A percentile compares a stretch with the other conserved stretches of the same genome.
These are phyloP conservation scores for Pseudocercospora ulei DNA, from an alignment of 2,329 filamentous ascomycete genomes.

Conservation along the genomic window DNA sequence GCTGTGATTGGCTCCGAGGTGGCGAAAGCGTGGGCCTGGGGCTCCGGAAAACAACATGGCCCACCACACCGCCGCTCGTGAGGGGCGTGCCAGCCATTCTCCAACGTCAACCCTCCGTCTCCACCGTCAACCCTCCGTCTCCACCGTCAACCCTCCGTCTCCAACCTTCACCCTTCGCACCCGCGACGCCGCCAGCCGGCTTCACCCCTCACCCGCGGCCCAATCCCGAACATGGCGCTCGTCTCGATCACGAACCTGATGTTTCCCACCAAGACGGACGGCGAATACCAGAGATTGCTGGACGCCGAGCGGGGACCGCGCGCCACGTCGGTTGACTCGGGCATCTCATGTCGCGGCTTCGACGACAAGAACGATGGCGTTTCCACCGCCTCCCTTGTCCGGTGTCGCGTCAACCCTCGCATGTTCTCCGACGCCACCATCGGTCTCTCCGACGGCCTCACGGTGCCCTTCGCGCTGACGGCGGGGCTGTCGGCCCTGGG, in stretches of 20 bases:
- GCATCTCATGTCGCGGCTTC: neutral
- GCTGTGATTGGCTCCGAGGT: too few relatives aligned
- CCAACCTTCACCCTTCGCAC: too few relatives aligned
- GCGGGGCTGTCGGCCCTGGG: constrained; percentile 54
- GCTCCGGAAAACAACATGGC: too few relatives aligned
- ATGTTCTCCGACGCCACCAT: constrained; percentile 55
- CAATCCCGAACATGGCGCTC: constrained; percentile 12
- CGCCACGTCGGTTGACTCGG: constrained; percentile 9
- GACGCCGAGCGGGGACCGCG: constrained; percentile 10
- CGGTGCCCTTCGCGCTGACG: constrained; percentile 68
- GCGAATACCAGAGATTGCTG: constrained; percentile 9
- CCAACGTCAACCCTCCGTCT: too few relatives aligned
- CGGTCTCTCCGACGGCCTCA: constrained; percentile 70
- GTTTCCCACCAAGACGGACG: constrained; percentile 9
- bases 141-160: too few relatives aligned
- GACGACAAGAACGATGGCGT: constrained; percentile 7
- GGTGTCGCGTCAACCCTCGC: constrained; percentile 25
- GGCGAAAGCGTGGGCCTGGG: too few relatives aligned
- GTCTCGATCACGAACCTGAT: constrained; percentile 10
- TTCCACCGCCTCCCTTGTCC: neutral
- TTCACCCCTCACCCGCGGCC: too few relatives aligned
- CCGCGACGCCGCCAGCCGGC: too few relatives aligned
- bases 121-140: too few relatives aligned
- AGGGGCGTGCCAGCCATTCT: too few relatives aligned
- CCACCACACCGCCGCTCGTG: too few relatives aligned